Conservation (phyloP, 2,329 filamentous ascomycete species). For the Alternaria hordeiaustralica region DNA sequence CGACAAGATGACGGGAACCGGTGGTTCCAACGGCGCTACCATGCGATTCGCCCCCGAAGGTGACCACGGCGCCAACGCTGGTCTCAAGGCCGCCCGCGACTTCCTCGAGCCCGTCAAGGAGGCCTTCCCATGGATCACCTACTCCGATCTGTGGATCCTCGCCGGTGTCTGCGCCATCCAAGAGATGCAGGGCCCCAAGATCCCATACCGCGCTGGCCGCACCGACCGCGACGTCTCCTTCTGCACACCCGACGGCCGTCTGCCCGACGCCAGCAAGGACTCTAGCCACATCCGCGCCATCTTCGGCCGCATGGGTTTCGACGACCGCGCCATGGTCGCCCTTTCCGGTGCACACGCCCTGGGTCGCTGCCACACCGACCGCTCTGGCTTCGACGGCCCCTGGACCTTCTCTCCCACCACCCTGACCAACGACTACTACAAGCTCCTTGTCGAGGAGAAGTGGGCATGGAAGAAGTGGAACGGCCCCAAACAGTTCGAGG, state of each 20-base stretch:
- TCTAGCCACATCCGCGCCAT: constrained; percentile 83
- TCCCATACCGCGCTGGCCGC: constrained; percentile 90
- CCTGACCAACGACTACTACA: constrained; percentile 94
- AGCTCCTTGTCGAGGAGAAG: constrained; percentile 86
- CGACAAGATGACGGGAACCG: constrained; percentile 85
- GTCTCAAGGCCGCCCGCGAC: constrained; percentile 82
- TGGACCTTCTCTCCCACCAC: constrained; percentile 78
- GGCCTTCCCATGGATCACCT: constrained; percentile 91
- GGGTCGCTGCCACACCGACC: constrained; percentile 87
- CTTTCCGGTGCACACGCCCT: constrained; percentile 82
- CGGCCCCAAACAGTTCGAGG: constrained; percentile 88
- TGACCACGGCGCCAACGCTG: constrained; percentile 92
- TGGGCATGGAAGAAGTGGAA: constrained; percentile 98
- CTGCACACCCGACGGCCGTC: constrained; percentile 93
- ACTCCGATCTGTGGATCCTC: constrained; percentile 97
- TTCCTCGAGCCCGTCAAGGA: constrained; percentile 92
- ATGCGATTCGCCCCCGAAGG: constrained; percentile 94
- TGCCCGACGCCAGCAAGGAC: constrained; percentile 81
- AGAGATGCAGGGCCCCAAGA: constrained; percentile 88
- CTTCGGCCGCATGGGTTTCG: constrained; percentile 97
- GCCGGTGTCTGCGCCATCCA: constrained; percentile 85
- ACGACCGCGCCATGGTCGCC: constrained; percentile 95
- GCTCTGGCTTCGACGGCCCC: constrained; percentile 88
- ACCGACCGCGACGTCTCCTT: constrained; percentile 77
- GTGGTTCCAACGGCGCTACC: constrained; percentile 93